Base-by-base conservation (phyloP, 1,284 basidiomycete genomes). In the Boletus subluridellus region DNA sequence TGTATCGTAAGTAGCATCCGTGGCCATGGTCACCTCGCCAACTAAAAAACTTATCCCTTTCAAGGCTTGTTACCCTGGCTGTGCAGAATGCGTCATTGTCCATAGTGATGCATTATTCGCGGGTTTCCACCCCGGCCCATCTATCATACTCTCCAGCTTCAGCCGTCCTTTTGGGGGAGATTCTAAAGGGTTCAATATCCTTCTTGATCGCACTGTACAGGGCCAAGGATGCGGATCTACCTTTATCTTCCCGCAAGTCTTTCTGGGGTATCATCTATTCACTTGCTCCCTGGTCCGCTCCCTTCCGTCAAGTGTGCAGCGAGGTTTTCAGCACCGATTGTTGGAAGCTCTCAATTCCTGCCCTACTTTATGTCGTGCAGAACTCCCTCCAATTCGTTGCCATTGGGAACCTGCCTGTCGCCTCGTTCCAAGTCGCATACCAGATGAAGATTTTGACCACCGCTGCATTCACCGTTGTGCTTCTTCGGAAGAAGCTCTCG, bases 371-470 rank as follows among this genome's bases (percentile, higher is more conserved):
- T 66, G 94, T 96, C 65, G 82, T 96, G 52, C 95, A 98, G 75
- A 97, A 98, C 77, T 92, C 93, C 65, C 84, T 98, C 26, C 95
- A 97, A 74, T 98, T 94, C 74, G 90, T 96, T 57, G 95, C 95
- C 30, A 90, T 94, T 38, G 85, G 86, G 55, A 95, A 97, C 76
- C 82, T 97, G 55, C 91, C 93, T 59, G 93, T 93, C 48, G 92
- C 94, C 12, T 93, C 93, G 5, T 97, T 96, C 77, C 91, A 93
- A 69, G 91, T 95, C 63, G 90, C 89, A 32, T 95, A 95, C 74
- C 92, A 95, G 76, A 94, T 94, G 92, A 95, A 96, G 78, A 96
- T 97, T 68, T 83, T 97, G 63, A 97, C 95, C 34, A 98, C 95
- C 11, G 95, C 95, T 26, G 90, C 90, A 55, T 97, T 95, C 76